Conservation (phyloP, 129 eudicot genomes). For the Pulicaria dysenterica region DNA sequence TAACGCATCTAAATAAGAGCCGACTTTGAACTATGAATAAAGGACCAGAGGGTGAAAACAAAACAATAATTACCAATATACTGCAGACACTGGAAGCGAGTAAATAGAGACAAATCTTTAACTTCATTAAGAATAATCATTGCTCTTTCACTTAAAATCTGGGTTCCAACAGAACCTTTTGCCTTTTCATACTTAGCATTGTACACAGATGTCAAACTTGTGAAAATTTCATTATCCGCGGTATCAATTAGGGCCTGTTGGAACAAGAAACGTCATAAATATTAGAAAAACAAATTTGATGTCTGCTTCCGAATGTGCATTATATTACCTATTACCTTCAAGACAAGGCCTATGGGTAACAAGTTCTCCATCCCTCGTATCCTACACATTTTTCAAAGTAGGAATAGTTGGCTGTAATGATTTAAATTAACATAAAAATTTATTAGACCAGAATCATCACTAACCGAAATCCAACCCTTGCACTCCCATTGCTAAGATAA, state of each 20-base stretch:
- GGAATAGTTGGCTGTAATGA: not conserved
- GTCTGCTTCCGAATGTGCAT: constrained; percentile 1
- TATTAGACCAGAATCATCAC: constrained; percentile 15
- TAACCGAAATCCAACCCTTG: constrained; percentile 97
- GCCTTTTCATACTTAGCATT: constrained; percentile 62
- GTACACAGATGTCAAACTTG: constrained; percentile 73
- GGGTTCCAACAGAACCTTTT: constrained; percentile 93
- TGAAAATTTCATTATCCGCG: constrained; percentile 78
- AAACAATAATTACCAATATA: constrained; percentile 62
- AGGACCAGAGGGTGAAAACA: constrained; percentile 1
- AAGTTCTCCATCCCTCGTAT: constrained; percentile 84
- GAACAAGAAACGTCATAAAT: not conserved
- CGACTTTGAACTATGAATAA: not conserved
- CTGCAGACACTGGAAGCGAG: constrained; percentile 67
- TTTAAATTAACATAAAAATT: not conserved
- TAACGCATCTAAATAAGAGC: constrained; percentile 6
- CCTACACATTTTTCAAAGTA: constrained; percentile 49
- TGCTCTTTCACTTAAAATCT: constrained; percentile 88
- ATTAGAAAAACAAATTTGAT: not conserved
- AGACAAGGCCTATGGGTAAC: constrained; percentile 88
- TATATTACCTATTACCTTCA: constrained; percentile 56
- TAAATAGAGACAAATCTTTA: constrained; percentile 55
- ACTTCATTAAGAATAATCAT: constrained; percentile 87
- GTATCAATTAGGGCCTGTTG: constrained; percentile 79
- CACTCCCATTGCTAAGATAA: constrained; percentile 90